Evolutionary conservation across 257 asterid species (phyloP).

Genomic region (Cinchona pubescens): DNA sequence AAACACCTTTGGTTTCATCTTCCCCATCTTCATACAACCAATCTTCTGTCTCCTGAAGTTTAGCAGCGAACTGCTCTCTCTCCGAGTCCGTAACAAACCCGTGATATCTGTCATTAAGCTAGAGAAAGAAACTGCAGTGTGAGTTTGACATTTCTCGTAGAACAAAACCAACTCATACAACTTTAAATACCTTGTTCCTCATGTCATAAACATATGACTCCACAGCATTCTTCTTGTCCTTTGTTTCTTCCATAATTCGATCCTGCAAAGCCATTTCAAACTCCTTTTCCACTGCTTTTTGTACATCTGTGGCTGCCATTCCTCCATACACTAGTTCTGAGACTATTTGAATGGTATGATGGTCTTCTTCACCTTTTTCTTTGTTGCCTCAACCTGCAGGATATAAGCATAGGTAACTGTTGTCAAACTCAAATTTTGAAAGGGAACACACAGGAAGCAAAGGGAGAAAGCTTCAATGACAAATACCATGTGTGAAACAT

Average conservation of each 20-base stretch:
- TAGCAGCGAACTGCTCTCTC: conserved; percentile 60
- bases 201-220: conserved; percentile 92
- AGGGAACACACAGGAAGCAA: not conserved
- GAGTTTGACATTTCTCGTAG: not conserved
- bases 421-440: not conserved
- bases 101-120: conserved; percentile 74
- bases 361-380: conserved; percentile 83
- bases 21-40: conserved; percentile 98
- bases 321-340: conserved; percentile 77
- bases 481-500: not conserved
- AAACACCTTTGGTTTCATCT: conserved; percentile 77
- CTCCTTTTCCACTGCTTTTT: conserved; percentile 89
- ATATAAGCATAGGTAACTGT: not conserved
- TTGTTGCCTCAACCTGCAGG: conserved; percentile 57
- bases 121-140: conserved; percentile 18
- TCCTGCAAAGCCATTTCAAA: conserved; percentile 98
- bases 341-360: conserved; percentile 65
- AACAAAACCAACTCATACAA: not conserved
- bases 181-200: conserved; percentile 71
- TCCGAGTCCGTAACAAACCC: conserved; percentile 69
- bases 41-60: conserved; percentile 89
- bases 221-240: conserved; percentile 93
- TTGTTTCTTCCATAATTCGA: conserved; percentile 96
- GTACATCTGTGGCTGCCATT: conserved; percentile 59
- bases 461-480: not conserved